A percentile compares a stretch with the other conserved stretches of the same genome.
These are phyloP conservation scores for Tagetes patula DNA, from an alignment of 129 eudicot genomes.

Conservation along the genomic window DNA sequence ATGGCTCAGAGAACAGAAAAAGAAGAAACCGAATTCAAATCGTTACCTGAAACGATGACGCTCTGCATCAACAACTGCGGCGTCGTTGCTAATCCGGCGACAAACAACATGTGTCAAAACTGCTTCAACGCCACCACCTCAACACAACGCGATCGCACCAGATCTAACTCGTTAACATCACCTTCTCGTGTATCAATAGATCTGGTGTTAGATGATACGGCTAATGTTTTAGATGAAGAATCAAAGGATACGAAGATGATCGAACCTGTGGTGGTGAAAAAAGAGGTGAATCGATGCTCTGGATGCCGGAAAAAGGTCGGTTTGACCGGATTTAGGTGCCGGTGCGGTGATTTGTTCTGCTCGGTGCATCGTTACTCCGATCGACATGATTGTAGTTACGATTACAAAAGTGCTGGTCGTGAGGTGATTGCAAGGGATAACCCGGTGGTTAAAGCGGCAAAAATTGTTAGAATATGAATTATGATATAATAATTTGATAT, in stretches of 20 bases:
- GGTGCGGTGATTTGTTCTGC: slow-evolving; percentile 84
- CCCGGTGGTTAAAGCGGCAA: slow-evolving; percentile 80
- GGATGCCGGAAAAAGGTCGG: slow-evolving; percentile 77
- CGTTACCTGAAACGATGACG: slow-evolving; percentile 51
- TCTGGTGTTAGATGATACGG: slow-evolving; percentile 33
- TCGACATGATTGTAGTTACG: slow-evolving; percentile 82
- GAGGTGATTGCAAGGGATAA: slow-evolving; percentile 78
- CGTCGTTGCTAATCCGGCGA: slow-evolving; percentile 54
- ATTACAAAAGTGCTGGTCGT: slow-evolving; percentile 63
- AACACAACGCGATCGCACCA: slow-evolving; percentile 30
- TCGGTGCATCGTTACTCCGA: slow-evolving; percentile 74
- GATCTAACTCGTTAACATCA: slow-evolving; percentile 44
- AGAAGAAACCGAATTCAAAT: slow-evolving; percentile 72
- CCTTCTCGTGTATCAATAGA: slow-evolving; percentile 28
- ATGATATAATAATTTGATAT: not conserved
- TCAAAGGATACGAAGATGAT: not conserved
- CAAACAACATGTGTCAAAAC: slow-evolving; percentile 63
- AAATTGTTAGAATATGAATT: slow-evolving; percentile 58
- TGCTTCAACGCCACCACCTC: slow-evolving; percentile 51
- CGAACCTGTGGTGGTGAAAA: slow-evolving; percentile 29
- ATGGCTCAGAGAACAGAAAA: slow-evolving; percentile 76
- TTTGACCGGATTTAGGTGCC: slow-evolving; percentile 81
- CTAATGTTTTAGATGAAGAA: slow-evolving; percentile 19
- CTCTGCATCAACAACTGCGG: slow-evolving; percentile 69
- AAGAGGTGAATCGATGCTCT: slow-evolving; percentile 69